A percentile compares a stretch with the other conserved stretches of the same genome.
These are phyloP conservation scores for Pseudocercospora vitis DNA, from an alignment of 2,329 filamentous ascomycete genomes.

Conservation along the genomic window DNA sequence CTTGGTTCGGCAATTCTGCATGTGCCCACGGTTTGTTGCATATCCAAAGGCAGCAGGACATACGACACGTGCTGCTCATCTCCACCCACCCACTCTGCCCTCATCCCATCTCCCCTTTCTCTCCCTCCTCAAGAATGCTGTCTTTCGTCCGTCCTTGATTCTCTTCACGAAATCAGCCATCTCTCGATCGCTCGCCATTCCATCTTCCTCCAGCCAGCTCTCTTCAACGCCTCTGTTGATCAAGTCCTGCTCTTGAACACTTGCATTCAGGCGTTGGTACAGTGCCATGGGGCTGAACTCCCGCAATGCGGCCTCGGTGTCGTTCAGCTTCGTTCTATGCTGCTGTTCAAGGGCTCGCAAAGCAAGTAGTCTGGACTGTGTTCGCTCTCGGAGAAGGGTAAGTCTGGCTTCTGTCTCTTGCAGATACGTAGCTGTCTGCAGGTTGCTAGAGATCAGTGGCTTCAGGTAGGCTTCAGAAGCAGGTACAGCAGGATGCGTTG, in stretches of 20 bases:
- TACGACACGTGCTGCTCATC: slow-evolving; percentile 53
- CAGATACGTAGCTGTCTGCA: slow-evolving; percentile 65
- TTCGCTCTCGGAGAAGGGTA: slow-evolving; percentile 63
- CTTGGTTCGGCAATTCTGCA: background rate
- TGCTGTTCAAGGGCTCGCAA: slow-evolving; percentile 87
- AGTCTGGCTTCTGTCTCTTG: slow-evolving; percentile 61
- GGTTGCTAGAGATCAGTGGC: slow-evolving; percentile 67
- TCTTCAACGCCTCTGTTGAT: slow-evolving; percentile 84
- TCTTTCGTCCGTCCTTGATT: slow-evolving; percentile 75
- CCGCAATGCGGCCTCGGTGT: slow-evolving; percentile 81
- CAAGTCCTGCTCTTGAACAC: slow-evolving; percentile 77
- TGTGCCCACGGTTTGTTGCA: background rate
- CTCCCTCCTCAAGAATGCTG: slow-evolving; percentile 78
- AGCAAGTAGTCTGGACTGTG: slow-evolving; percentile 78
- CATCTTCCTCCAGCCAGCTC: slow-evolving; percentile 75
- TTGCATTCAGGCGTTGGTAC: slow-evolving; percentile 76
- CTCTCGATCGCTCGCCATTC: slow-evolving; percentile 73
- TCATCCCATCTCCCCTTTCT: slow-evolving; percentile 94
- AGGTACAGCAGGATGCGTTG: slow-evolving; percentile 70
- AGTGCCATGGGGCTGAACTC: slow-evolving; percentile 84
- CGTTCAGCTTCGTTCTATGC: slow-evolving; percentile 83
- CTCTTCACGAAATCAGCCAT: slow-evolving; percentile 79
- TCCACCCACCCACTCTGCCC: slow-evolving; percentile 90
- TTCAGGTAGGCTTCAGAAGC: slow-evolving; percentile 65
- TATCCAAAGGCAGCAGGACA: too few relatives aligned